Base-by-base conservation (phyloP, 257 asterid genomes). In the Agastache rugosa region DNA sequence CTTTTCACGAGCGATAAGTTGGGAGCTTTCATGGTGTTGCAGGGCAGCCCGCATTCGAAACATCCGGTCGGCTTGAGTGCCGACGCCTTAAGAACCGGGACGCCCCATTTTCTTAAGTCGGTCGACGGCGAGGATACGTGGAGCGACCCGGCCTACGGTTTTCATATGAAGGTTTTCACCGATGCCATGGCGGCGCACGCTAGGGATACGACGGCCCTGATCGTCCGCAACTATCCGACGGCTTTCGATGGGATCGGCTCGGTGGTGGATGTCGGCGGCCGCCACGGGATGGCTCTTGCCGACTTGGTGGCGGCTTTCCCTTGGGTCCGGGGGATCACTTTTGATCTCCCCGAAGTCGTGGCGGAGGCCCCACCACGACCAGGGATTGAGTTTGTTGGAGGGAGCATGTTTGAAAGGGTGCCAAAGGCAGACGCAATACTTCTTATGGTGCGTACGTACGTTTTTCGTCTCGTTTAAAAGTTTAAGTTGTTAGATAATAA, bases 201-300 rank as follows among this genome's bases (percentile, higher is more conserved):
- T 0, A 69, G 75, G 73, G 12, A 72, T 19, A 61, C 80, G 0
- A 60, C 84, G 25, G 9, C 78, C 0, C 78, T 82, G 0, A 78
- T 87, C 1, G 14, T 78, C 0, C 9, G 51, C 0, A 61, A 42
- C 19, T 83, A 69, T 29, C 79, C 85, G 0, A 79, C 75, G 64
- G 83, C 68, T n/a, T 87, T 84, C 3, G 8, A 72, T 0, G 91
- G 90, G 67, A 27, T 89, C 2, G 69, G 68, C 0, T 22, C 86
- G 0, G 10, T 87, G 85, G 96, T 89, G 65, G 96, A 89, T 14
- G 90, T 89, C 1, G 93, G 93, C 0, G 91, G 93, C 3, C 90
- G 87, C 5, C 79, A 89, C 16, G 93, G 93, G 7, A 74, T 79
- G 22, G 66, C 87, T 1, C 67, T 87, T 0, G 23, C 77, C 8